These are phyloP conservation scores for Fusarium camptoceras DNA, from an alignment of 2,329 filamentous ascomycete genomes.

Conservation along the genomic window DNA sequence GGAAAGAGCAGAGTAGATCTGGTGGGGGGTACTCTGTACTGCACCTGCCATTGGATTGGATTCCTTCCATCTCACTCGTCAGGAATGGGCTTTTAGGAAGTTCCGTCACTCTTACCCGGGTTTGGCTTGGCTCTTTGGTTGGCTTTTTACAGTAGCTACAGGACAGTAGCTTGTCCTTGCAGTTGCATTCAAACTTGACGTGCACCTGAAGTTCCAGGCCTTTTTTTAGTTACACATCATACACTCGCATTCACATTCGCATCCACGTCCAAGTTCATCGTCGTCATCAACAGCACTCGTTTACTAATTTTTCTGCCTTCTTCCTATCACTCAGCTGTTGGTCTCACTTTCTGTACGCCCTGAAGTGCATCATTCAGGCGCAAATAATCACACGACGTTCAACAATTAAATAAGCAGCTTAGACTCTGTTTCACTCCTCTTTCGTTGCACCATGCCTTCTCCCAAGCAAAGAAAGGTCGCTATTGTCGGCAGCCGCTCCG, in stretches of 20 bases:
- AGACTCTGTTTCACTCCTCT: constrained; percentile 29
- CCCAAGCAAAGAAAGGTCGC: constrained; percentile 94
- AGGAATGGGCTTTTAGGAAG: constrained; percentile 9
- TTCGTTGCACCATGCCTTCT: constrained; percentile 50
- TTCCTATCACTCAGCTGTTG: constrained; percentile 12
- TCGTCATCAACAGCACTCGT: constrained; percentile 31
- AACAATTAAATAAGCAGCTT: constrained; percentile 11
- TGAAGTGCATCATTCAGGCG: background rate
- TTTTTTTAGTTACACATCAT: constrained; percentile 34
- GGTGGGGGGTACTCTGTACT: constrained; percentile 4
- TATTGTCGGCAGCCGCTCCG: constrained; percentile 93
- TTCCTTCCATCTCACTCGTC: background rate
- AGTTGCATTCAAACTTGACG: constrained; percentile 22
- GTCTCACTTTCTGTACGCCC: constrained; percentile 27
- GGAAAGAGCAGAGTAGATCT: constrained; percentile 18
- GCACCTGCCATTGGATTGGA: background rate
- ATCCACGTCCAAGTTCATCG: background rate
- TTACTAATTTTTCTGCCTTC: constrained; percentile 2
- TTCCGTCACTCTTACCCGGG: constrained; percentile 9
- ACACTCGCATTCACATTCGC: constrained; percentile 10
- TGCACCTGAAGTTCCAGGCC: constrained; percentile 36
- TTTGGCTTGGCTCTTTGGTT: background rate
- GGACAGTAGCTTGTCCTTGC: constrained; percentile 5
- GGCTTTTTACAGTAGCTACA: background rate
- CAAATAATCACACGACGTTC: constrained; percentile 9